A percentile compares a stretch with the other conserved stretches of the same genome.
phyloP scores from a whole-genome alignment of 352 stramenopile genomes.

The Phytophthora europaea region DNA sequence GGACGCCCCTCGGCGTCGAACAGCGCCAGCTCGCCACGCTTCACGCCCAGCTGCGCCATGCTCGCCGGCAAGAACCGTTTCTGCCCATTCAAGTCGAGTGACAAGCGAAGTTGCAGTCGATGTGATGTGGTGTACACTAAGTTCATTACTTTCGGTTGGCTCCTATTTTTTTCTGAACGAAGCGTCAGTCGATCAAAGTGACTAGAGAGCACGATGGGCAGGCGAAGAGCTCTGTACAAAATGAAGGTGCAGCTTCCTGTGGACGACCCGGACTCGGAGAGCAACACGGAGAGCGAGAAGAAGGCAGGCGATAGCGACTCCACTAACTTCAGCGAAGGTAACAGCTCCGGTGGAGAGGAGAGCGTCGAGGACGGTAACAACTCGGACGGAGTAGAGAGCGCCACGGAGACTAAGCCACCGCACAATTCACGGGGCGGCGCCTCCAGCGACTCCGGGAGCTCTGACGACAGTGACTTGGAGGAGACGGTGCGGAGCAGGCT shows the following conservation, averaged over 20 bases:
- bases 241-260: slow-evolving; percentile 11
- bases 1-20: slow-evolving; percentile 42
- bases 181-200: not conserved
- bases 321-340: slow-evolving; percentile 11
- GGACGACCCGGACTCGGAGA: slow-evolving; percentile 42
- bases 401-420: not conserved
- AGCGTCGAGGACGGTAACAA: not conserved
- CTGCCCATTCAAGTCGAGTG: slow-evolving; percentile 5
- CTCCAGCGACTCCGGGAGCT: slow-evolving; percentile 3
- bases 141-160: not conserved
- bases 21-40: slow-evolving; percentile 64
- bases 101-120: not conserved
- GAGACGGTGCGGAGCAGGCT: not conserved
- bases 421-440: not conserved
- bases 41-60: slow-evolving; percentile 64
- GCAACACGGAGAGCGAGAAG: slow-evolving; percentile 23
- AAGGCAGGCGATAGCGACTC: slow-evolving; percentile 27
- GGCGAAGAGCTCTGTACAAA: slow-evolving; percentile 12
- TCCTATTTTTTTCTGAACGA: not conserved
- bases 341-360: slow-evolving; percentile 6
- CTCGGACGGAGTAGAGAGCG: not conserved
- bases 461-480: slow-evolving; percentile 15
- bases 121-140: not conserved
- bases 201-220: slow-evolving; percentile 5
- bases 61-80: slow-evolving; percentile 21